Conservation (phyloP, 2,329 filamentous ascomycete genomes). For the Colletotrichum acutatum region DNA sequence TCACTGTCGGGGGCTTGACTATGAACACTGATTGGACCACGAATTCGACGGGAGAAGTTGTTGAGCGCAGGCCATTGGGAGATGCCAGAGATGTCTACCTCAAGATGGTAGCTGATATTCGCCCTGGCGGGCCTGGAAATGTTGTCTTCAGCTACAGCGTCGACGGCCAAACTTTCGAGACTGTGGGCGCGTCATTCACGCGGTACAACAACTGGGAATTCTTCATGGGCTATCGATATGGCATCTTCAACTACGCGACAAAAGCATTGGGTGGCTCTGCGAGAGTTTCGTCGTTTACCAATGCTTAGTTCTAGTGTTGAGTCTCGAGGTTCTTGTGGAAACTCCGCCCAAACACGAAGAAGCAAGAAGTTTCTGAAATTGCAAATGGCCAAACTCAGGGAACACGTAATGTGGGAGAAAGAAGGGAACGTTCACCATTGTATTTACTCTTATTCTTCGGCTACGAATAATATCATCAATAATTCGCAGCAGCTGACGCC, state of each 20-base stretch:
- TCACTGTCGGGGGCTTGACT: slow-evolving; percentile 12
- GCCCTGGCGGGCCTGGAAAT: slow-evolving; percentile 30
- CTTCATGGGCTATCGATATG: slow-evolving; percentile 61
- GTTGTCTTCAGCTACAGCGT: slow-evolving; percentile 51
- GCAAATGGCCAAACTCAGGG: no score
- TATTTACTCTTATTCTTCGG: background rate
- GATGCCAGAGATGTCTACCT: slow-evolving; percentile 36
- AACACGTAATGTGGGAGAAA: no score
- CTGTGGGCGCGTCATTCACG: slow-evolving; percentile 47
- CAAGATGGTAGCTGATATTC: slow-evolving; percentile 37
- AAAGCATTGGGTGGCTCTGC: slow-evolving; percentile 39
- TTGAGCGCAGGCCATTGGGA: background rate
- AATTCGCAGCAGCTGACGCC: background rate
- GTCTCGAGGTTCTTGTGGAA: background rate
- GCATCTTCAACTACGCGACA: slow-evolving; percentile 61
- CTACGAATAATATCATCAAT: background rate
- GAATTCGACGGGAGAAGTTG: background rate
- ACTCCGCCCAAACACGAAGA: background rate
- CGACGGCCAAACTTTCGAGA: slow-evolving; percentile 51
- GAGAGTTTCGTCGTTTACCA: slow-evolving; percentile 2
- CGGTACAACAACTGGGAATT: slow-evolving; percentile 54
- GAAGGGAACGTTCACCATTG: no score
- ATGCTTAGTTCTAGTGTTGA: background rate
- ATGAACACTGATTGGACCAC: slow-evolving; percentile 2
- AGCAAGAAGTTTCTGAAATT: no score